phyloP scores from a whole-genome alignment of 2,329 filamentous ascomycete species.

The Phialocephala sp. region DNA sequence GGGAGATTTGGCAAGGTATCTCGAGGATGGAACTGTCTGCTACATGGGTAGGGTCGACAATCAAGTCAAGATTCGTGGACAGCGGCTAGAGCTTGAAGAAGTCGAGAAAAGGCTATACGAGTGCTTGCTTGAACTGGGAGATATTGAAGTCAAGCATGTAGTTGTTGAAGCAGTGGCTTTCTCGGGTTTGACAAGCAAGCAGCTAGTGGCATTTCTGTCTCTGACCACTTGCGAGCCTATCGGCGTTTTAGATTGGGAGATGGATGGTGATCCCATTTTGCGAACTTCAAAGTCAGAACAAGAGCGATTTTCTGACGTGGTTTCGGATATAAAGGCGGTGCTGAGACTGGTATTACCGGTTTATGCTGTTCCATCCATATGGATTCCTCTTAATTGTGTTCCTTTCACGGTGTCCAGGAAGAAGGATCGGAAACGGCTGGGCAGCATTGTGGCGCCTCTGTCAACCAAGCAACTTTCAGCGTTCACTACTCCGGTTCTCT shows the following conservation, averaged over 20 bases:
- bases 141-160: neutral
- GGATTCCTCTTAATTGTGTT: conserved; percentile 2
- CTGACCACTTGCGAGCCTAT: neutral
- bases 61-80: conserved; percentile 68
- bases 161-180: conserved; percentile 4
- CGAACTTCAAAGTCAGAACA: neutral
- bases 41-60: conserved; percentile 69
- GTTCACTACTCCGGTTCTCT: neutral
- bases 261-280: neutral
- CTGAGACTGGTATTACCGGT: neutral
- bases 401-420: conserved; percentile 14
- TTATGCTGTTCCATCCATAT: conserved; percentile 10
- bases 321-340: neutral
- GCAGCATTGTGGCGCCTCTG: neutral
- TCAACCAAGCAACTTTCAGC: neutral
- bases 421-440: conserved; percentile 8
- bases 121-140: neutral
- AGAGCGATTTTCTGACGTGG: neutral
- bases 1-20: conserved; percentile 61
- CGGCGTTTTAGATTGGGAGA: conserved; percentile 2
- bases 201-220: conserved; percentile 12
- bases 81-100: conserved; percentile 58
- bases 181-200: conserved; percentile 1
- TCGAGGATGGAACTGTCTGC: conserved; percentile 54
- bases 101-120: conserved; percentile 31